Percentiles rank a stretch among this genome's conserved stretches.
Evolutionary conservation across 305 asterid genomes (phyloP).

Genomic region (Fraxinus velutina): DNA sequence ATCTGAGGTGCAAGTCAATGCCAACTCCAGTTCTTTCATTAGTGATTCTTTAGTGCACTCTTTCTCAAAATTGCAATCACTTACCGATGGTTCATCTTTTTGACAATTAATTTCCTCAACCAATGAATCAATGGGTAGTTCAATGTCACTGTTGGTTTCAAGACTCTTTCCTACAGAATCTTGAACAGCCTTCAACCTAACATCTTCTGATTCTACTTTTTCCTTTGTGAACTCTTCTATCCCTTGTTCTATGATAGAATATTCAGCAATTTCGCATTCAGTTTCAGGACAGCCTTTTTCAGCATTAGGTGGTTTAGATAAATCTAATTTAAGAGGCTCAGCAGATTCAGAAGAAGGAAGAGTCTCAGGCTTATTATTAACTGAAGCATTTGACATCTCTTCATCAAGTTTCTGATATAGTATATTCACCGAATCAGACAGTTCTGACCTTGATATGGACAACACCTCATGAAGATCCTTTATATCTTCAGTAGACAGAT

Average conservation of each 20-base stretch:
- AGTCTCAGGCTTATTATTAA: conserved; percentile 33
- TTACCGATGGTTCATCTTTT: conserved; percentile 34
- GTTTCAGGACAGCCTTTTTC: conserved; percentile 33
- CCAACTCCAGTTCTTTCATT: conserved; percentile 64
- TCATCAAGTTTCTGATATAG: conserved; percentile 71
- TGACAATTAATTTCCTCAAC: conserved; percentile 30
- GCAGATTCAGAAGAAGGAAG: conserved; percentile 32
- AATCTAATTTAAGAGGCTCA: background rate
- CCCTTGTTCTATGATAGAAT: conserved; percentile 55
- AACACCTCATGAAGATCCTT: conserved; percentile 89
- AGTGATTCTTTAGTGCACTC: conserved; percentile 44
- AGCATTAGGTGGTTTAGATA: conserved; percentile 20
- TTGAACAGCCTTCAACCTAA: conserved; percentile 26
- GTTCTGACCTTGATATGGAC: conserved; percentile 48
- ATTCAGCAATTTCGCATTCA: conserved; percentile 46
- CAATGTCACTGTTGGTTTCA: conserved; percentile 25
- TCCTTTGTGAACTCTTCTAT: conserved; percentile 43
- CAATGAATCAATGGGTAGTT: conserved; percentile 29
- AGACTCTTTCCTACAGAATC: conserved; percentile 24
- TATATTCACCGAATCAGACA: conserved; percentile 61
- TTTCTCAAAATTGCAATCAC: conserved; percentile 25
- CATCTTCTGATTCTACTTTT: conserved; percentile 35
- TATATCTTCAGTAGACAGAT: conserved; percentile 48
- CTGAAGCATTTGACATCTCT: conserved; percentile 36
- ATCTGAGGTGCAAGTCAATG: conserved; percentile 46